phyloP scores from a whole-genome alignment of 129 eudicot species.

The Centrapalus pauciflorus region DNA sequence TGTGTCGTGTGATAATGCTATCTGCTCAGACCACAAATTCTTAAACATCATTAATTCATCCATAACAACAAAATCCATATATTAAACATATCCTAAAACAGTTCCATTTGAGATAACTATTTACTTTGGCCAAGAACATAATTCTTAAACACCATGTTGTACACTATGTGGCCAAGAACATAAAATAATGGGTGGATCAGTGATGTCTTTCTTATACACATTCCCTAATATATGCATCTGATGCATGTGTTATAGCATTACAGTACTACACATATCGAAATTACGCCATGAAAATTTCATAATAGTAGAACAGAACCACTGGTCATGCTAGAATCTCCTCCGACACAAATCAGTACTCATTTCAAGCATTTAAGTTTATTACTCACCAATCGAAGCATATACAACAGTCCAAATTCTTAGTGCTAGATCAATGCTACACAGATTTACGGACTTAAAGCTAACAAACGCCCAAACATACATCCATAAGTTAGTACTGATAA shows the following conservation, averaged over 20 bases:
- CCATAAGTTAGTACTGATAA: not conserved
- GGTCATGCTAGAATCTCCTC: not conserved
- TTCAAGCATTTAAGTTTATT: not conserved
- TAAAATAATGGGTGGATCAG: too few species aligned
- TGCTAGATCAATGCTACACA: not conserved
- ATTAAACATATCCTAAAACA: too few species aligned
- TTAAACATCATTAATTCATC: too few species aligned
- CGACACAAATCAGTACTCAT: not conserved
- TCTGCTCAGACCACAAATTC: too few species aligned
- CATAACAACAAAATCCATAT: too few species aligned
- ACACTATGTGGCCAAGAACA: too few species aligned
- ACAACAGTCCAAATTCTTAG: not conserved
- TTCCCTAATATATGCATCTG: not conserved
- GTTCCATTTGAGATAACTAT: too few species aligned
- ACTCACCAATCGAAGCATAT: constrained; percentile 4
- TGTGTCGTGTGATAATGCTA: too few species aligned
- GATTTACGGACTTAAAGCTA: not conserved
- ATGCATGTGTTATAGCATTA: constrained; percentile 22
- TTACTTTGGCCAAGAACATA: too few species aligned
- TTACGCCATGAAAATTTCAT: not conserved
- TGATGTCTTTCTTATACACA: not conserved
- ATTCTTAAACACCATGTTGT: too few species aligned
- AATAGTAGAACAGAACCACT: not conserved
- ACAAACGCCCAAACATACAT: not conserved
- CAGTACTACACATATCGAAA: not conserved